Conservation (phyloP, 2,329 filamentous ascomycete species). For the Penicillium sp. region DNA sequence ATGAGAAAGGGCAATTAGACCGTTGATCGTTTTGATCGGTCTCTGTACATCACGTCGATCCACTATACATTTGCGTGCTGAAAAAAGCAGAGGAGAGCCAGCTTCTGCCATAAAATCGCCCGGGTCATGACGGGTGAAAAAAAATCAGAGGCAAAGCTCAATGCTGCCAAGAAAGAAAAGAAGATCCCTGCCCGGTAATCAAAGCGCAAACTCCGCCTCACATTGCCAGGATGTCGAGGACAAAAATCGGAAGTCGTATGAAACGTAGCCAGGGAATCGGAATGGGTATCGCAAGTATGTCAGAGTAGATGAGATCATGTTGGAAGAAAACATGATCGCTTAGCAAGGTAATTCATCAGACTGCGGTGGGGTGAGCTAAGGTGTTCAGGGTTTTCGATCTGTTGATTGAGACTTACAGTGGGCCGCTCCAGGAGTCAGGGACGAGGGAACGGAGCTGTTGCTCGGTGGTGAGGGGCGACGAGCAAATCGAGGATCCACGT, state of each 20-base stretch:
- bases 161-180: background rate
- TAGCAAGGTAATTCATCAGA: constrained; percentile 60
- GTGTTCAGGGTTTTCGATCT: constrained; percentile 45
- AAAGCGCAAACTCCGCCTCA: constrained; percentile 17
- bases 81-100: constrained; percentile 6
- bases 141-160: constrained; percentile 1
- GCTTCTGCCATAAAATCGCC: constrained; percentile 4
- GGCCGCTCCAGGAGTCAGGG: constrained; percentile 38
- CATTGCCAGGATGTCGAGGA: constrained; percentile 9
- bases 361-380: constrained; percentile 71
- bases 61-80: constrained; percentile 16
- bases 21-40: background rate
- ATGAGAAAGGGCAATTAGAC: background rate
- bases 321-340: constrained; percentile 1
- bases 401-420: constrained; percentile 38
- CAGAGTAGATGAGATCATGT: constrained; percentile 6
- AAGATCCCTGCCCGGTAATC: background rate
- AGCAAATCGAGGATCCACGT: constrained; percentile 84
- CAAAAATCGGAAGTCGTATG: constrained; percentile 10
- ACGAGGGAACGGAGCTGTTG: constrained; percentile 31
- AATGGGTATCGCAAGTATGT: constrained; percentile 22
- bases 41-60: constrained; percentile 16
- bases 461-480: constrained; percentile 29
- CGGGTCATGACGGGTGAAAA: background rate
- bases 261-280: constrained; percentile 9